phyloP scores from a whole-genome alignment of 805 yeast species.

The Wickerhamomyces bovis region DNA sequence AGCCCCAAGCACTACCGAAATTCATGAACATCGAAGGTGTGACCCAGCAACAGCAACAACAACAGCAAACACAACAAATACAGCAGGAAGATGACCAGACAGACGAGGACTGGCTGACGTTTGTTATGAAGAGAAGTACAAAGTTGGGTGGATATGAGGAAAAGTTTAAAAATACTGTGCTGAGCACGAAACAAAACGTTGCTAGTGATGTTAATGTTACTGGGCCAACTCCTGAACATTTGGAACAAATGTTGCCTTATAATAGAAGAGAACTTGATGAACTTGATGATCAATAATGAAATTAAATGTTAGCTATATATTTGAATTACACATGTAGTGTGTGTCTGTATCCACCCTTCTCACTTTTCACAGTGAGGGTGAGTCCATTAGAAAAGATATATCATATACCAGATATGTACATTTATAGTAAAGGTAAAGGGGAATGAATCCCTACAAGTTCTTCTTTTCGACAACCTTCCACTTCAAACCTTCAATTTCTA shows the following conservation, averaged over 20 bases:
- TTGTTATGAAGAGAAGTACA: conserved; percentile 25
- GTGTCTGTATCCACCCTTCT: no score
- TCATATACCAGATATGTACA: background rate
- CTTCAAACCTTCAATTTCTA: conserved; percentile 6
- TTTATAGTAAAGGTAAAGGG: no score
- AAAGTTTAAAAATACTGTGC: conserved; percentile 17
- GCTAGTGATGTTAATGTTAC: conserved; percentile 13
- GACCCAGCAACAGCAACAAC: background rate
- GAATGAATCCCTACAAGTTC: no score
- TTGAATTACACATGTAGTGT: no score
- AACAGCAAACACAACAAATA: conserved; percentile 3
- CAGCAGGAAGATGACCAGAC: conserved; percentile 3
- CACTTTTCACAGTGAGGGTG: no score
- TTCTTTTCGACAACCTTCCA: conserved; percentile 12
- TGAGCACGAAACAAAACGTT: conserved; percentile 7
- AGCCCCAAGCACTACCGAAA: conserved; percentile 17
- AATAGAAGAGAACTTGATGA: background rate
- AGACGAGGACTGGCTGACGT: conserved; percentile 33
- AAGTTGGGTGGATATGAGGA: conserved; percentile 14
- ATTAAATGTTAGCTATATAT: no score
- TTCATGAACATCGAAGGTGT: conserved; percentile 27
- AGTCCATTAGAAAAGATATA: no score
- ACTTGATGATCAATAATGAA: background rate
- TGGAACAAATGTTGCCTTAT: conserved; percentile 14
- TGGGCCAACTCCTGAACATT: conserved; percentile 14